phyloP scores from a whole-genome alignment of 2,329 filamentous ascomycete genomes.

The Pseudogymnoascus sp. region DNA sequence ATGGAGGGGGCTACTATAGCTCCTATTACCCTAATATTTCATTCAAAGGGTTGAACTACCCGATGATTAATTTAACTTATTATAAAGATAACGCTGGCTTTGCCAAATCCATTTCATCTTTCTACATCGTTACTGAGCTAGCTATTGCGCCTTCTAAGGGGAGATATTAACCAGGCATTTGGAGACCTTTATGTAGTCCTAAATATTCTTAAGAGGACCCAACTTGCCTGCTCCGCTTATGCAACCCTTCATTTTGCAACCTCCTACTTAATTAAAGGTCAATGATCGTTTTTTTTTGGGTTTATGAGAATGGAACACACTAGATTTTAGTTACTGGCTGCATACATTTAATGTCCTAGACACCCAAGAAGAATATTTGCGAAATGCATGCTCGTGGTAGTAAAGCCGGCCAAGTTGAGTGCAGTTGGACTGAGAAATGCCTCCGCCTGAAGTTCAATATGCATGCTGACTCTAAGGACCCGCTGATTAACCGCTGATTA shows the following conservation, averaged over 20 bases:
- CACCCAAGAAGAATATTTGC: slow-evolving; percentile 28
- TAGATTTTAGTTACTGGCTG: slow-evolving; percentile 24
- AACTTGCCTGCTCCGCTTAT: slow-evolving; percentile 23
- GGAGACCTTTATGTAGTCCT: not conserved
- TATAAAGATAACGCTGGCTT: too few species aligned
- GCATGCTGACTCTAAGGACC: too few species aligned
- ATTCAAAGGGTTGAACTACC: too few species aligned
- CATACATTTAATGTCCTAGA: slow-evolving; percentile 23
- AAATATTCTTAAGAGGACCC: slow-evolving; percentile 11
- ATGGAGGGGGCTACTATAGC: not conserved
- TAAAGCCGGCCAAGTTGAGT: too few species aligned
- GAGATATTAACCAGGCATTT: slow-evolving; percentile 24
- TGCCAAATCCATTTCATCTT: not conserved
- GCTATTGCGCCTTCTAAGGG: slow-evolving; percentile 29
- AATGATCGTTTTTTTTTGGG: not conserved
- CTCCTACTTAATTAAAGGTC: too few species aligned
- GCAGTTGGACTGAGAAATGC: too few species aligned
- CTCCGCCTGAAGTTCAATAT: too few species aligned
- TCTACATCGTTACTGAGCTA: not conserved
- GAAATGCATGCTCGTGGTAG: slow-evolving; percentile 11
- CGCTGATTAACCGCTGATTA: too few species aligned
- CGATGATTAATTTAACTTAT: too few species aligned
- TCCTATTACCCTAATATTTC: not conserved
- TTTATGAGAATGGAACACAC: slow-evolving; percentile 29
- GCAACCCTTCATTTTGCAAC: too few species aligned